Percentiles rank a stretch among this genome's conserved stretches.
phyloP scores from a whole-genome alignment of 1,284 basidiomycete genomes.

The Fistulina hepatica region DNA sequence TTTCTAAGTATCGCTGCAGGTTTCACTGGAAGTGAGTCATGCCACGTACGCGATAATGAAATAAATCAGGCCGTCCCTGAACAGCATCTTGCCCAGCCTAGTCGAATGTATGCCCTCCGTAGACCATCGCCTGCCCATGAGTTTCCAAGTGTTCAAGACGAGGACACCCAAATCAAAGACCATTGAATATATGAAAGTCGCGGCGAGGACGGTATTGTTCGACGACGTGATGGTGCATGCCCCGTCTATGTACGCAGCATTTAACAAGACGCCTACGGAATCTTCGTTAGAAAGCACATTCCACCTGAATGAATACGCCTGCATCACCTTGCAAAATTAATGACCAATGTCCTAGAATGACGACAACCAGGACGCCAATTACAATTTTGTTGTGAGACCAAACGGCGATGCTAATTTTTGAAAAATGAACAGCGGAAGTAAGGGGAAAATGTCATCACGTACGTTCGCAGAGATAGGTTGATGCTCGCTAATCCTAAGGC shows the following conservation, averaged over 20 bases:
- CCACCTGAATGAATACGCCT: neutral
- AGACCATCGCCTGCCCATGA: constrained; percentile 25
- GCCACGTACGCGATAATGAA: constrained; percentile 55
- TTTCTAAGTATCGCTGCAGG: too few relatives aligned
- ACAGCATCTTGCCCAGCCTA: constrained; percentile 14
- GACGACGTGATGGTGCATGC: constrained; percentile 47
- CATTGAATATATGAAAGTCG: constrained; percentile 67
- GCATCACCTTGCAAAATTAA: constrained; percentile 53
- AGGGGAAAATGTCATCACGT: constrained; percentile 20
- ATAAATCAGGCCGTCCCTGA: constrained; percentile 42
- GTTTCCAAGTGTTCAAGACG: constrained; percentile 49
- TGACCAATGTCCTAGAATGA: constrained; percentile 72
- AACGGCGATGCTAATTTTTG: constrained; percentile 48
- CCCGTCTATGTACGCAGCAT: constrained; percentile 41
- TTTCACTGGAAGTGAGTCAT: constrained; percentile 3
- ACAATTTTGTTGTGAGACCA: constrained; percentile 56
- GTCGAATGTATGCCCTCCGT: too few relatives aligned
- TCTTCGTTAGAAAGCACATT: neutral
- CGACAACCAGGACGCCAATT: constrained; percentile 37
- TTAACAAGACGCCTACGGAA: constrained; percentile 43
- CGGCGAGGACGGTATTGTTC: constrained; percentile 44
- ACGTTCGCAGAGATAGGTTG: constrained; percentile 71
- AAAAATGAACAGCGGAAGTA: neutral
- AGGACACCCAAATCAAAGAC: constrained; percentile 57
- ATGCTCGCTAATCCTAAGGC: constrained; percentile 67